Conservation (phyloP, 2,329 filamentous ascomycete species). For the Curvularia hawaiiensis region DNA sequence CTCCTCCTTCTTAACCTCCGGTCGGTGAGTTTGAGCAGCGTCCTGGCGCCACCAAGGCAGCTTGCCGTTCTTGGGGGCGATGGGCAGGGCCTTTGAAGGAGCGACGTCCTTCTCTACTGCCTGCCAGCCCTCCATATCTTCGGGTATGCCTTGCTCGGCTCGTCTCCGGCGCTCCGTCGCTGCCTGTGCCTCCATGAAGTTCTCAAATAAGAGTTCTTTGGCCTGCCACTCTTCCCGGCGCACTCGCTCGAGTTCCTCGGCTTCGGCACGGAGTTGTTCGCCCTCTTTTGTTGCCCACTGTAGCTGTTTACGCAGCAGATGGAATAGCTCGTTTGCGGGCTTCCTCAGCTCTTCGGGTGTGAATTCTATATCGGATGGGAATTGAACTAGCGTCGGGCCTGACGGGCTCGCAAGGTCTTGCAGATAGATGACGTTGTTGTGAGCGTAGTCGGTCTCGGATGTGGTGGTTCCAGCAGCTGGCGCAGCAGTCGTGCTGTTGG, state of each 20-base stretch:
- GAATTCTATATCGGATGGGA: conserved; percentile 65
- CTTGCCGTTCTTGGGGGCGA: conserved; percentile 31
- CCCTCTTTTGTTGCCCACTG: conserved; percentile 74
- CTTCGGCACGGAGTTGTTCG: conserved; percentile 67
- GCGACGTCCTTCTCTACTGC: conserved; percentile 46
- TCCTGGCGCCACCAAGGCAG: conserved; percentile 45
- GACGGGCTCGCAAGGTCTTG: conserved; percentile 65
- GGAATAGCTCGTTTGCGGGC: conserved; percentile 70
- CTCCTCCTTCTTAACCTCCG: conserved; percentile 12
- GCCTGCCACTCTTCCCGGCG: conserved; percentile 77
- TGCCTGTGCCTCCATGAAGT: conserved; percentile 73
- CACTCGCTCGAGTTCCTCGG: conserved; percentile 67
- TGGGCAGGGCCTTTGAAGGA: conserved; percentile 38
- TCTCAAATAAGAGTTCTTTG: conserved; percentile 79
- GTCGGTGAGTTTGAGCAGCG: conserved; percentile 18
- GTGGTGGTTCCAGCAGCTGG: conserved; percentile 12
- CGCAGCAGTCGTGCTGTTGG: conserved; percentile 30
- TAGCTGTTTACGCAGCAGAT: conserved; percentile 65
- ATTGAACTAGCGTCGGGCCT: conserved; percentile 58
- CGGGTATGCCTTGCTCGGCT: conserved; percentile 40
- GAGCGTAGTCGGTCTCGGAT: conserved; percentile 50
- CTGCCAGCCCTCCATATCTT: conserved; percentile 36
- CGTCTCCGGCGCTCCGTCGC: conserved; percentile 43
- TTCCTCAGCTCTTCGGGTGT: conserved; percentile 67
- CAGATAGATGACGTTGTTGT: conserved; percentile 65